These are phyloP conservation scores for Sporothrix curviconia DNA, from an alignment of 2,329 filamentous ascomycete genomes.

Conservation along the genomic window DNA sequence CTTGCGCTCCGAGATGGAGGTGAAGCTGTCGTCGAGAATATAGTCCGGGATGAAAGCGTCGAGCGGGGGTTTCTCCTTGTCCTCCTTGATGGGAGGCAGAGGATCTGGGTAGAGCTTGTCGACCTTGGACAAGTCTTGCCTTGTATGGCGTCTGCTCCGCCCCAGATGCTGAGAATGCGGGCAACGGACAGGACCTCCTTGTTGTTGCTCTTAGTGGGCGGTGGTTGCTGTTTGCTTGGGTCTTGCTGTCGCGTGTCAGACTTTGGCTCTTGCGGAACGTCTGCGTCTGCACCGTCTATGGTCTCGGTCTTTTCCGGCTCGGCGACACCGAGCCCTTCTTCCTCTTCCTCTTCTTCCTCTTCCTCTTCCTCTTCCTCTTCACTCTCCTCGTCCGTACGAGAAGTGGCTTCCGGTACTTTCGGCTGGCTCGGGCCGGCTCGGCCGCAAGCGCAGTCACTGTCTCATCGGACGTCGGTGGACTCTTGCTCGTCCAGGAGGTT, in stretches of 20 bases:
- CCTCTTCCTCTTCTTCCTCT: neutral
- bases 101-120: slow-evolving; percentile 10
- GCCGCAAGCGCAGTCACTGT: neutral
- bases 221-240: no score
- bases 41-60: slow-evolving; percentile 37
- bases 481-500: no score
- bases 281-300: neutral
- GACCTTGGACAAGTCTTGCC: neutral
- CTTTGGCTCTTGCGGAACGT: neutral
- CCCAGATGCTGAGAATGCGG: slow-evolving; percentile 22
- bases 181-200: neutral
- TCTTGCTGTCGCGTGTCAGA: no score
- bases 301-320: neutral
- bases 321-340: neutral
- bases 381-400: no score
- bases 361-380: neutral
- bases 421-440: neutral
- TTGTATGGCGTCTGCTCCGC: slow-evolving; percentile 14
- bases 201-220: no score
- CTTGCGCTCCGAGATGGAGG: slow-evolving; percentile 51
- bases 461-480: neutral
- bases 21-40: slow-evolving; percentile 47
- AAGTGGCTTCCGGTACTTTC: neutral
- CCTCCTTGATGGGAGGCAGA: neutral
- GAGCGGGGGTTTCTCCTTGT: neutral